phyloP scores from a whole-genome alignment of 2,329 filamentous ascomycete species.

The Canariomyces notabilis region DNA sequence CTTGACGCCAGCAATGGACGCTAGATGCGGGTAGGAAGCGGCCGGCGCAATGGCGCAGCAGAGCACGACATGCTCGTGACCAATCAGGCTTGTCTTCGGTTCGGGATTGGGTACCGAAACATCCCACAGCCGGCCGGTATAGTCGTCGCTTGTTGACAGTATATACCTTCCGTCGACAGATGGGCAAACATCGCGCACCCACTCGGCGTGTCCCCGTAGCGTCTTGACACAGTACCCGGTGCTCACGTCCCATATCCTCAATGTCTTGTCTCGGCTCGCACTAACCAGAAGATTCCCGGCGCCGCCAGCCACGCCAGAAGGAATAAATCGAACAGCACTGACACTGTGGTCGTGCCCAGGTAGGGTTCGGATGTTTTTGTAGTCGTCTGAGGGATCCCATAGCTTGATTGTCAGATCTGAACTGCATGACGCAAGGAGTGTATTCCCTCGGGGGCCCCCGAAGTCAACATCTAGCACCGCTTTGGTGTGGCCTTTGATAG shows the following conservation, averaged over 20 bases:
- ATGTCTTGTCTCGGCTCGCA: conserved; percentile 76
- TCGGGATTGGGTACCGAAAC: conserved; percentile 64
- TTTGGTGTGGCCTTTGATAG: conserved; percentile 87
- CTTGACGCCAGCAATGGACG: conserved; percentile 73
- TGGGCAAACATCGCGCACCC: conserved; percentile 84
- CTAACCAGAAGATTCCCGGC: conserved; percentile 82
- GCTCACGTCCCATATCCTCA: conserved; percentile 88
- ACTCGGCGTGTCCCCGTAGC: conserved; percentile 77
- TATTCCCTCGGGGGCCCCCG: conserved; percentile 75
- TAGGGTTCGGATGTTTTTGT: conserved; percentile 90
- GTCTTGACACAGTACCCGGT: conserved; percentile 91
- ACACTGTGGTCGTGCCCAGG: conserved; percentile 91
- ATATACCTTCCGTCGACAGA: conserved; percentile 80
- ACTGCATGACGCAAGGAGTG: conserved; percentile 74
- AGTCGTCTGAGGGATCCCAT: conserved; percentile 88
- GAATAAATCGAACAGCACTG: conserved; percentile 82
- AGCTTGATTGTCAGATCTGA: conserved; percentile 91
- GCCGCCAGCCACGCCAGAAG: conserved; percentile 72
- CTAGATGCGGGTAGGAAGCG: conserved; percentile 69
- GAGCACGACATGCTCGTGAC: conserved; percentile 81
- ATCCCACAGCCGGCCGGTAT: conserved; percentile 81
- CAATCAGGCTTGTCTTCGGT: conserved; percentile 71
- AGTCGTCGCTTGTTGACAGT: conserved; percentile 76
- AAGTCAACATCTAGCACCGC: conserved; percentile 86
- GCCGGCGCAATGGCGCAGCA: conserved; percentile 84